Evolutionary conservation across 129 eudicot genomes (phyloP).

Genomic region (Arctium minus): DNA sequence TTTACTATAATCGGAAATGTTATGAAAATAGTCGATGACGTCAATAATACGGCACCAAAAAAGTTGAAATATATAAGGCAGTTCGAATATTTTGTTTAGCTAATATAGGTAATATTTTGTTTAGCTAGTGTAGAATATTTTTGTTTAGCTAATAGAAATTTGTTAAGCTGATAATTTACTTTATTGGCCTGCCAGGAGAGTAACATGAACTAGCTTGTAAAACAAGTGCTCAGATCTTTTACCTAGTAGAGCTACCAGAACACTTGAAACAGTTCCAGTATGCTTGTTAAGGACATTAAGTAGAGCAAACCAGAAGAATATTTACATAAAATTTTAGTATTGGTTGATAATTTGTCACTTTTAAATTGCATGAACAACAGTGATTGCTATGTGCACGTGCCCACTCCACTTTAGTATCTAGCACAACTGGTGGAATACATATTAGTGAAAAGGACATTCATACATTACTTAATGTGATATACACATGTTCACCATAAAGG

Average conservation of each 20-base stretch:
- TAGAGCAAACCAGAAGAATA: neutral
- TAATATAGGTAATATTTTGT: neutral
- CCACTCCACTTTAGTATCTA: slow-evolving; percentile 5
- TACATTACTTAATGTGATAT: neutral
- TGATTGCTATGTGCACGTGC: neutral
- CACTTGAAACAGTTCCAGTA: neutral
- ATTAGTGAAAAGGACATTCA: neutral
- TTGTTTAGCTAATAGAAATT: neutral
- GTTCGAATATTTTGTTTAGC: neutral
- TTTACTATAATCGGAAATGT: neutral
- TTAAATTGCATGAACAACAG: neutral
- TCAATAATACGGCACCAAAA: slow-evolving; percentile 1
- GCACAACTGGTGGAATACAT: neutral
- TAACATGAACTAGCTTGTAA: neutral
- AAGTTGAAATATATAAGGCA: neutral
- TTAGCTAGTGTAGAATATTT: neutral
- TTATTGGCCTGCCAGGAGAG: slow-evolving; percentile 5
- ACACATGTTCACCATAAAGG: slow-evolving; percentile 1
- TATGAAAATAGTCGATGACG: slow-evolving; percentile 3
- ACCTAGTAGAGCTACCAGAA: neutral
- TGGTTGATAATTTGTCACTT: neutral
- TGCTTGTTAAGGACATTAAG: slow-evolving; percentile 6
- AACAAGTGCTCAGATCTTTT: neutral
- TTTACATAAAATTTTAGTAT: neutral
- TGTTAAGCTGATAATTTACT: slow-evolving; percentile 8